These are phyloP conservation scores for Choiromyces venosus DNA, from an alignment of 495 filamentous ascomycete species.

Conservation along the genomic window DNA sequence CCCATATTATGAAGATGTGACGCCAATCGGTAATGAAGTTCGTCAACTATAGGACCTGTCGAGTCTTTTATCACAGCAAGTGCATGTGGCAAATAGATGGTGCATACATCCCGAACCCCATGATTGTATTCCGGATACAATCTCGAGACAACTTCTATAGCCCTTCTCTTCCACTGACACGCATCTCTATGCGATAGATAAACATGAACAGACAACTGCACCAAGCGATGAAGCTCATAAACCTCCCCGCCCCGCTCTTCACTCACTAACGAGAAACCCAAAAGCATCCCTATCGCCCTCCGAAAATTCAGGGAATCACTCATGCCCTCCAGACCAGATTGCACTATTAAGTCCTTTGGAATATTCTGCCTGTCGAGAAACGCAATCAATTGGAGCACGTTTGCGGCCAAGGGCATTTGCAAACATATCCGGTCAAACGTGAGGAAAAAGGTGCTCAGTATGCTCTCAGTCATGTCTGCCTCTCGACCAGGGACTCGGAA, in stretches of 20 bases:
- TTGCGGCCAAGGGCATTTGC: conserved; percentile 11
- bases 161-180: background rate
- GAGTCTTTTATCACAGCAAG: background rate
- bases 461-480: conserved; percentile 13
- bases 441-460: conserved; percentile 16
- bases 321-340: background rate
- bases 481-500: conserved; percentile 1
- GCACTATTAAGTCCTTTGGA: conserved; percentile 4
- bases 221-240: conserved; percentile 18
- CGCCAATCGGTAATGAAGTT: conserved; percentile 1
- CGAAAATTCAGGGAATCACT: background rate
- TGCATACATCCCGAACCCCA: conserved; percentile 7
- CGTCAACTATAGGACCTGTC: background rate
- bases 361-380: conserved; percentile 24
- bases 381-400: conserved; percentile 24
- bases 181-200: background rate
- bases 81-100: conserved; percentile 12
- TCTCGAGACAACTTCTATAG: background rate
- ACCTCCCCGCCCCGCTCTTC: background rate
- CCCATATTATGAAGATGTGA: background rate
- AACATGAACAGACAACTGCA: conserved; percentile 9
- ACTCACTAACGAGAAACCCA: background rate
- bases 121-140: background rate
- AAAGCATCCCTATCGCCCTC: conserved; percentile 4
- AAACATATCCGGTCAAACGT: conserved; percentile 15